These are phyloP conservation scores for Thelephora ganbajun DNA, from an alignment of 768 basidiomycete species.

Conservation along the genomic window DNA sequence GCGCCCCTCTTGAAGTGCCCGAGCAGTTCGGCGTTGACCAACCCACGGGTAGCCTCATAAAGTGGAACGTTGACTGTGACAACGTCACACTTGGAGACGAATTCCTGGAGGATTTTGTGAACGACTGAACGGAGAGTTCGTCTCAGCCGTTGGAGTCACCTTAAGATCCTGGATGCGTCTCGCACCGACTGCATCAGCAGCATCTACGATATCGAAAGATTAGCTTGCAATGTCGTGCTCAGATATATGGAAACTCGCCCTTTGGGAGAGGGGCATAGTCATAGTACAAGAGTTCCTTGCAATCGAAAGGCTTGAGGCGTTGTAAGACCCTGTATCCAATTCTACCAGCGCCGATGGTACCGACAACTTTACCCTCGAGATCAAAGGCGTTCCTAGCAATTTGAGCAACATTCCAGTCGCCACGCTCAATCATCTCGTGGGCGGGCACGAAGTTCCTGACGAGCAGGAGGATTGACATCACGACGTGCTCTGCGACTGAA, in stretches of 20 bases:
- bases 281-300: constrained; percentile 84
- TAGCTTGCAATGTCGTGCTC: constrained; percentile 4
- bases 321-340: constrained; percentile 85
- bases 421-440: constrained; percentile 80
- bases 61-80: constrained; percentile 83
- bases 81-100: constrained; percentile 47
- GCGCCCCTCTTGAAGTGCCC: constrained; percentile 68
- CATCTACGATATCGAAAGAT: constrained; percentile 27
- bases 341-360: constrained; percentile 69
- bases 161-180: constrained; percentile 72
- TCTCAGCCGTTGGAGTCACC: constrained; percentile 11
- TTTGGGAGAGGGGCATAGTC: constrained; percentile 67
- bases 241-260: constrained; percentile 19
- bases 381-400: constrained; percentile 78
- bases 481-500: constrained; percentile 82
- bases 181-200: constrained; percentile 50
- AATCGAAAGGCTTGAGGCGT: constrained; percentile 69
- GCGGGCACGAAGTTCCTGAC: constrained; percentile 85
- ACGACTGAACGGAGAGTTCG: not conserved
- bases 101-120: not conserved
- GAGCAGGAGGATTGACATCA: constrained; percentile 83
- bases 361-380: constrained; percentile 83
- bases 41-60: constrained; percentile 70
- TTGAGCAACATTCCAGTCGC: constrained; percentile 80
- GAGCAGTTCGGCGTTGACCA: constrained; percentile 72